Evolutionary conservation across 2,329 filamentous ascomycete genomes (phyloP), one percentile per base, ranked within the genome.

Genomic region (Zymoseptoria passerinii): DNA sequence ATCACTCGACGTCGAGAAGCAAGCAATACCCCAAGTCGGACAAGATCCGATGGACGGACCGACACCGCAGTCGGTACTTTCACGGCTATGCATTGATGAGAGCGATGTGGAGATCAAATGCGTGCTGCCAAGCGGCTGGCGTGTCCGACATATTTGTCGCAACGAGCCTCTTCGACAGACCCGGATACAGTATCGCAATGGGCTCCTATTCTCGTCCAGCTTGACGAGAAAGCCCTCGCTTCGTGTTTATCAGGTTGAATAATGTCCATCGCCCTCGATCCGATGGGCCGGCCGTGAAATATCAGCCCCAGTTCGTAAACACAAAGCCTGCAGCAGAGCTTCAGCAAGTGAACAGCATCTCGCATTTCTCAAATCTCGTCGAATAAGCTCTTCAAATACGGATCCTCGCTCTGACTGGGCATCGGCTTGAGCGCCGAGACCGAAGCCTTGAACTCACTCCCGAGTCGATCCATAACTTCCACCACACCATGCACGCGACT

Each of bases 341-440:
- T 16, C 10, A 40, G 35, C 10, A 40, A 40, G 35, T 40, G 10
- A 16, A 1, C 10, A 9, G 10, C 35, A 16, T 40, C 35, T 40
- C 16, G 3, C 9, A 16, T 13, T 16, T 50, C 13, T 66, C 56
- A 70, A 35, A 70, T 50, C 48, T 65, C 59, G 57, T 70, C 66
- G 55, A 72, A 72, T 49, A 72, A 58, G 50, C 66, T 61, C 53
- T 60, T 59, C 58, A 72, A 53, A 52, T 67, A 65, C 4, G 66
- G 59, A 64, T 71, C 68, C 51, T 68, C 61, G 23, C 60, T 66
- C 49, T 58, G 61, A 53, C 54, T 67, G 6, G 61, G 56, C 7
- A 48, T 59, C n/a, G 65, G 61, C 52, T 50, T 61, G 28, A 66
- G 56, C 35, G 57, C 59, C 9, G 57, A 57, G 28, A 66, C n/a